Percentiles rank a stretch among this genome's conserved stretches.
phyloP scores from a whole-genome alignment of 345 rosid genomes.

The Melaleuca alternifolia region DNA sequence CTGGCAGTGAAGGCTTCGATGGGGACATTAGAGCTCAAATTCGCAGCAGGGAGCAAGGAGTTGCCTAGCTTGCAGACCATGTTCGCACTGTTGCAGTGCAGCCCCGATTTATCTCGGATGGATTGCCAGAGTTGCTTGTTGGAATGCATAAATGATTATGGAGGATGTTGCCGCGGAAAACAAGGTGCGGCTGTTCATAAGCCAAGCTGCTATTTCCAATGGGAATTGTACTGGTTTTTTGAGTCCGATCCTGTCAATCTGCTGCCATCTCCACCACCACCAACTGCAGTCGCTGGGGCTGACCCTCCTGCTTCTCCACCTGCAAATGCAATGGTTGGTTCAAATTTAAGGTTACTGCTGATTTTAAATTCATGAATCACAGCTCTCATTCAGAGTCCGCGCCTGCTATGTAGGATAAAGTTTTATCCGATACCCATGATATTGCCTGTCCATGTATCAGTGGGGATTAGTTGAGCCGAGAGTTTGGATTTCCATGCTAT shows the following conservation, averaged over 20 bases:
- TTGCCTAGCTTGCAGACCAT: not conserved
- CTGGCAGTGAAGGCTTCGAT: not conserved
- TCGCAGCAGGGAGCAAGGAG: accelerated
- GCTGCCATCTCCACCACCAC: not conserved
- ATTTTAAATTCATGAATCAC: not conserved
- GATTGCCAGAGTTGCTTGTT: not conserved
- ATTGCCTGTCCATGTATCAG: not conserved
- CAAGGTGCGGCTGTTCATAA: not conserved
- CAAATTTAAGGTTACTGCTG: not conserved
- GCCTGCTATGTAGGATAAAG: accelerated
- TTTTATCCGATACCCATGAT: not conserved
- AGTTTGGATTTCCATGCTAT: not conserved
- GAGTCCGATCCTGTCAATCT: not conserved
- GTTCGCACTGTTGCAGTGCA: not conserved
- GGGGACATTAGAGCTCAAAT: not conserved
- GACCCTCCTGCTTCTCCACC: not conserved
- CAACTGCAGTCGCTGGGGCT: not conserved
- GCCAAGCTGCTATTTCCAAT: not conserved
- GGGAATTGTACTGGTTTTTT: not conserved
- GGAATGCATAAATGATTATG: not conserved
- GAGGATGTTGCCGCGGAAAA: not conserved
- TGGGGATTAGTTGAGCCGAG: accelerated
- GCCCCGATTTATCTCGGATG: not conserved
- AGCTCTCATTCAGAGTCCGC: not conserved
- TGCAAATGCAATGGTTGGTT: not conserved